These are phyloP conservation scores for Adansonia grandidieri DNA, from an alignment of 441 rosid genomes.

Conservation along the genomic window DNA sequence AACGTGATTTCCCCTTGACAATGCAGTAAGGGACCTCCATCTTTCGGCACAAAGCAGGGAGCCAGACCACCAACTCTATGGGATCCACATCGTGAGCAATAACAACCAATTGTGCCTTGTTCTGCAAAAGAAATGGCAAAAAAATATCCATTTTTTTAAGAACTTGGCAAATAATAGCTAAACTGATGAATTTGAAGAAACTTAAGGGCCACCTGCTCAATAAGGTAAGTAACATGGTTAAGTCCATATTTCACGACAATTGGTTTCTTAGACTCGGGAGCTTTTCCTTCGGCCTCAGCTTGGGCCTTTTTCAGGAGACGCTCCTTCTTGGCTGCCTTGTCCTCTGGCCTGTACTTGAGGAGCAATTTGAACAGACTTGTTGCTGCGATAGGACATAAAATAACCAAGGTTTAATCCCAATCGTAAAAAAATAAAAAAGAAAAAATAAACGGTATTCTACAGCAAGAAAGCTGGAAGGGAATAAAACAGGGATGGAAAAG, in stretches of 20 bases:
- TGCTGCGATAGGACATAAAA: not conserved
- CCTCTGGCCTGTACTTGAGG: constrained; percentile 14
- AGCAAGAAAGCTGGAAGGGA: not conserved
- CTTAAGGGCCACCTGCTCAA: not conserved
- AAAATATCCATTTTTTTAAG: not conserved
- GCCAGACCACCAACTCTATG: constrained; percentile 16
- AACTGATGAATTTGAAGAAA: not conserved
- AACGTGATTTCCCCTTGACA: constrained; percentile 77
- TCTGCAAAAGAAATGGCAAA: not conserved
- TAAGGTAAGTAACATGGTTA: constrained; percentile 18
- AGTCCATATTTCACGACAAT: constrained; percentile 15
- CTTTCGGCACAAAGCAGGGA: constrained; percentile 19
- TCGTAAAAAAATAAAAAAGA: not conserved
- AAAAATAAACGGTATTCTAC: too few species aligned
- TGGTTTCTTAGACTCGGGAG: constrained; percentile 7
- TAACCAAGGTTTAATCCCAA: not conserved
- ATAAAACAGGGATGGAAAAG: not conserved
- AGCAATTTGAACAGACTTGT: constrained; percentile 7
- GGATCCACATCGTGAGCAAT: constrained; percentile 14
- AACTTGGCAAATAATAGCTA: not conserved
- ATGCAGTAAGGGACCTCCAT: constrained; percentile 17
- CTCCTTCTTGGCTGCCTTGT: constrained; percentile 17
- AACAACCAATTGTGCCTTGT: constrained; percentile 8
- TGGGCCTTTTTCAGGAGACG: constrained; percentile 7
- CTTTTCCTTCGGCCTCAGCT: constrained; percentile 4